These are phyloP conservation scores for Candolleomyces efflorescens DNA, from an alignment of 768 basidiomycete species.

Conservation along the genomic window DNA sequence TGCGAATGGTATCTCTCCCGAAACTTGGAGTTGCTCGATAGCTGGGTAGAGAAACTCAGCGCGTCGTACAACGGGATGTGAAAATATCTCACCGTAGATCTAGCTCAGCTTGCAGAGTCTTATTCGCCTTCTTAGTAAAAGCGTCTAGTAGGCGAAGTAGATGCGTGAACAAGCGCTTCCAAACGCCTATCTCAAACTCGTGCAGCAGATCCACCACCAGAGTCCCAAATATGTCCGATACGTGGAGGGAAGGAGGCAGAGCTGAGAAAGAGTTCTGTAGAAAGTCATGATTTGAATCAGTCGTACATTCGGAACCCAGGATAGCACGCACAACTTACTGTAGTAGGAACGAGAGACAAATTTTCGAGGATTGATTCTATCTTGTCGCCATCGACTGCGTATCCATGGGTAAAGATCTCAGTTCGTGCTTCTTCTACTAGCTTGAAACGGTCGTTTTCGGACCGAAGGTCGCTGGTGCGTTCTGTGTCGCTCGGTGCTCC, in stretches of 20 bases:
- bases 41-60: background rate
- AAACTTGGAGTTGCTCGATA: slow-evolving; percentile 13
- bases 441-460: background rate
- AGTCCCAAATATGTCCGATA: slow-evolving; percentile 18
- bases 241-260: slow-evolving; percentile 9
- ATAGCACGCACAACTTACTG: slow-evolving; percentile 12
- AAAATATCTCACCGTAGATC: slow-evolving; percentile 19
- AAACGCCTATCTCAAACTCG: slow-evolving; percentile 34
- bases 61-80: background rate
- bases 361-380: background rate
- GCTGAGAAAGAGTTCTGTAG: slow-evolving; percentile 27
- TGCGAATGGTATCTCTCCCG: slow-evolving; percentile 17
- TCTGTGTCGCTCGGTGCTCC: slow-evolving; percentile 14
- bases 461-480: background rate
- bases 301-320: slow-evolving; percentile 15
- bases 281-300: background rate
- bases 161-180: slow-evolving; percentile 32
- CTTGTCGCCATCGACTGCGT: background rate
- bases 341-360: background rate
- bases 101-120: slow-evolving; percentile 15
- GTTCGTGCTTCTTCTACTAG: background rate
- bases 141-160: slow-evolving; percentile 26
- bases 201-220: slow-evolving; percentile 31
- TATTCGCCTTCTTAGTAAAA: background rate
- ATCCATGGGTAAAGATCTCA: background rate